phyloP scores from a whole-genome alignment of 2,329 filamentous ascomycete species.

The Lasiodiplodia sp. region DNA sequence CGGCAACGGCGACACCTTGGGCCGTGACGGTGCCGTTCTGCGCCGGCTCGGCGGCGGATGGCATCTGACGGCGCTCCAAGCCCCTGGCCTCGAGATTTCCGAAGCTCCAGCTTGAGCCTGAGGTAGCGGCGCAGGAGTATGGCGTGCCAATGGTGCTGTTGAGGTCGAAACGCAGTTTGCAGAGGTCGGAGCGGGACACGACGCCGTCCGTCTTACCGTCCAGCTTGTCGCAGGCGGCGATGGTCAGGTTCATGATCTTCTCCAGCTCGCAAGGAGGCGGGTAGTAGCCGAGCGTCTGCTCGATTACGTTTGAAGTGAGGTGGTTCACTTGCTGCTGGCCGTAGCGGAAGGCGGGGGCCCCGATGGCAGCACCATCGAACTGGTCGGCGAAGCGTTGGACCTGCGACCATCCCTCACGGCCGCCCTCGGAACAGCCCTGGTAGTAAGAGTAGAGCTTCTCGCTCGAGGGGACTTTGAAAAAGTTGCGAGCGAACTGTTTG shows the following conservation, averaged over 20 bases:
- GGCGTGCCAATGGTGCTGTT: conserved; percentile 54
- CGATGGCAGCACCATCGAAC: conserved; percentile 56
- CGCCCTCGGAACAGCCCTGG: conserved; percentile 64
- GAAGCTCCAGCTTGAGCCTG: conserved; percentile 30
- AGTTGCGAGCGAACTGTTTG: conserved; percentile 52
- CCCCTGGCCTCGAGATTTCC: conserved; percentile 30
- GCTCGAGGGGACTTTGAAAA: conserved; percentile 42
- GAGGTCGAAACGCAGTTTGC: conserved; percentile 56
- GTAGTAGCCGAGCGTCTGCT: conserved; percentile 50
- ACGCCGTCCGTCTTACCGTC: conserved; percentile 64
- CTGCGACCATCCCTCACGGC: conserved; percentile 58
- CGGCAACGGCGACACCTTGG: conserved; percentile 38
- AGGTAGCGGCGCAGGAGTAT: conserved; percentile 52
- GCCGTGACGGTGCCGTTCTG: conserved; percentile 44
- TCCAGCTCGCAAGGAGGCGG: conserved; percentile 56
- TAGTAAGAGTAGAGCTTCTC: conserved; percentile 57
- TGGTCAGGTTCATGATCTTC: conserved; percentile 62
- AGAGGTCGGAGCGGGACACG: conserved; percentile 58
- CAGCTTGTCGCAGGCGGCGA: conserved; percentile 61
- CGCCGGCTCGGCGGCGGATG: conserved; percentile 33
- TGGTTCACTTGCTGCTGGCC: conserved; percentile 56
- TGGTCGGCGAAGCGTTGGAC: conserved; percentile 59
- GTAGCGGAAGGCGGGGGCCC: conserved; percentile 57
- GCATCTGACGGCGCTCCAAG: conserved; percentile 8
- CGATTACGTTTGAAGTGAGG: conserved; percentile 49